Evolutionary conservation across 768 basidiomycete genomes (phyloP).

Genomic region (Podaxis mareebaensis): DNA sequence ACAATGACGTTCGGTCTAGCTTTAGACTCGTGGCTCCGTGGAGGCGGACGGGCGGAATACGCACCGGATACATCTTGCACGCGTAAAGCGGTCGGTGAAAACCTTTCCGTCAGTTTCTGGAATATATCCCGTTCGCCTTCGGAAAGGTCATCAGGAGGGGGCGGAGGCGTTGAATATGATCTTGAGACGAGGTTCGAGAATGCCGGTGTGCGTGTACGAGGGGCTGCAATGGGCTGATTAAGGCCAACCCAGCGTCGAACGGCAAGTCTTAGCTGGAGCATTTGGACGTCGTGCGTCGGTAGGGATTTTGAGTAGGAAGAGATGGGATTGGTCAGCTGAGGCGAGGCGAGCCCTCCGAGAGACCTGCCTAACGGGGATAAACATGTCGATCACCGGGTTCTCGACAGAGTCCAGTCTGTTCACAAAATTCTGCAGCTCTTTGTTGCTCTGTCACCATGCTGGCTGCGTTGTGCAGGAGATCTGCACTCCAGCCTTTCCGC

Average conservation of each 20-base stretch:
- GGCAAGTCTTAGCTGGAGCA: slow-evolving; percentile 10
- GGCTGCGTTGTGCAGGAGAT: slow-evolving; percentile 7
- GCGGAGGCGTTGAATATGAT: slow-evolving; percentile 21
- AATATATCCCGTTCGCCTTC: slow-evolving; percentile 74
- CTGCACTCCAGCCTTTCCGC: neutral
- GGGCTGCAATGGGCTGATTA: slow-evolving; percentile 19
- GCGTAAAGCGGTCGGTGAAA: slow-evolving; percentile 77
- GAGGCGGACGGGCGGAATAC: slow-evolving; percentile 19
- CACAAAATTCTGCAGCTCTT: neutral
- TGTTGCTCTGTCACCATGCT: neutral
- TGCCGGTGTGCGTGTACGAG: slow-evolving; percentile 21
- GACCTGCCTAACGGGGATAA: slow-evolving; percentile 5
- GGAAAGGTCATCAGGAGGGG: slow-evolving; percentile 28
- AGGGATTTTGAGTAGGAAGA: neutral
- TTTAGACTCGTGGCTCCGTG: neutral
- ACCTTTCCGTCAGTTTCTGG: slow-evolving; percentile 69
- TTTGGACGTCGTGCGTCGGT: neutral
- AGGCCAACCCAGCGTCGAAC: neutral
- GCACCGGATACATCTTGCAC: slow-evolving; percentile 96
- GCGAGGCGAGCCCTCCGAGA: neutral
- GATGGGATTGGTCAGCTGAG: slow-evolving; percentile 5
- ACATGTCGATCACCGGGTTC: neutral
- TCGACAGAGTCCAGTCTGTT: neutral
- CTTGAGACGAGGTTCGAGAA: neutral
- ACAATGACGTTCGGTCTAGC: neutral